Evolutionary conservation across 2,329 filamentous ascomycete species (phyloP), one percentile per base, ranked within the genome.

Genomic region (Onygenales sp.): DNA sequence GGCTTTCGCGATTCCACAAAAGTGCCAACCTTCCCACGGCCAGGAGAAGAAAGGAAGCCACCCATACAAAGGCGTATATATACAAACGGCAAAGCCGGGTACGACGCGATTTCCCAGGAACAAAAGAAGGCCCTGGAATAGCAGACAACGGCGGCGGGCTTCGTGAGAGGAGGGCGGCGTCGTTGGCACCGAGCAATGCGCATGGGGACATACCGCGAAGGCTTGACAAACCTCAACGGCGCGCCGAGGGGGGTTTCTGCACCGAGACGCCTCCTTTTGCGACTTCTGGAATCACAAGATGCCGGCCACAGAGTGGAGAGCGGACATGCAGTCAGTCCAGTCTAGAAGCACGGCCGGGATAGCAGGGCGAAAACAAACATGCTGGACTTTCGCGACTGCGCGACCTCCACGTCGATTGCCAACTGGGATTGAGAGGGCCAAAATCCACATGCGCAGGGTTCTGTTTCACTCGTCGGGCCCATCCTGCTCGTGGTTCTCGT

Each of bases 401-500:
- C 47, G 36, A 49, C 47, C 14, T 5, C 47, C 17, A 49, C 17
- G 36, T 39, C 47, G 47, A 49, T 49, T 49, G 47, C 32, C 47
- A 31, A 35, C 49, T 33, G 31, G 49, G 49, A 36, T 44, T 35
- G 39, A 43, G 11, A 31, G 43, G n/a, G 43, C 14, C 10, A n/a
- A 35, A 52, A 52, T 38, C 50, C 42, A 51, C 42, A 52, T 39
- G 50, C 43, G 43, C 50, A 38, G 43, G 42, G 50, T 11, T 52
- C 33, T 52, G 43, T 52, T 52, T 46, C 50, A 52, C 49, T 44
- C 27, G 32, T 51, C 49, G 49, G 39, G 42, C 17, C 31, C 49
- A 38, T 51, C 36, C 36, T 31, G 39, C 36, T 7, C 47, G 31
- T 49, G 21, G 36, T 41, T 39, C 47, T 41, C 36, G 11, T 49